phyloP scores from a whole-genome alignment of 2,329 filamentous ascomycete genomes.

The Nothophaeocryptopus gaeumannii region DNA sequence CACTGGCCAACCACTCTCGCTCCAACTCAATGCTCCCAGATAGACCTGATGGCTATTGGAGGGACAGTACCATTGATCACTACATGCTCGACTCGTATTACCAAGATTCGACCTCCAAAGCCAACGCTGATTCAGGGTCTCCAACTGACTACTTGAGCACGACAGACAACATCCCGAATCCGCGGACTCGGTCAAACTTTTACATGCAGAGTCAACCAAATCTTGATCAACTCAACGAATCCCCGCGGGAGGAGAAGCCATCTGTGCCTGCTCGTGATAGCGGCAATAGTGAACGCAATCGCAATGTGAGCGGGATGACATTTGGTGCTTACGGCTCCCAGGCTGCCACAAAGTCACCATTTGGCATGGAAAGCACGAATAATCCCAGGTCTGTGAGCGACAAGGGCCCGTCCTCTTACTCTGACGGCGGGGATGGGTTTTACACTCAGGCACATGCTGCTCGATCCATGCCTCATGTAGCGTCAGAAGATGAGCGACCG shows the following conservation, averaged over 20 bases:
- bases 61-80: slow-evolving; percentile 25
- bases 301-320: slow-evolving; percentile 24
- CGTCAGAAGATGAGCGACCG: too few relatives aligned
- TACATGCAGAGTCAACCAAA: slow-evolving; percentile 19
- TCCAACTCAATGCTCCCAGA: slow-evolving; percentile 14
- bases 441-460: too few relatives aligned
- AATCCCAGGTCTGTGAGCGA: too few relatives aligned
- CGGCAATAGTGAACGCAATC: slow-evolving; percentile 27
- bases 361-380: background rate
- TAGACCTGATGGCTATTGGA: slow-evolving; percentile 22
- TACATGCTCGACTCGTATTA: slow-evolving; percentile 24
- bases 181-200: slow-evolving; percentile 5
- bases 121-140: background rate
- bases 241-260: slow-evolving; percentile 11
- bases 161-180: background rate
- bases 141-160: slow-evolving; percentile 5
- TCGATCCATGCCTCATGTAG: too few relatives aligned
- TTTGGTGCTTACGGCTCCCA: slow-evolving; percentile 17
- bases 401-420: too few relatives aligned
- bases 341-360: background rate
- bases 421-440: too few relatives aligned
- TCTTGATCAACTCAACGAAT: slow-evolving; percentile 9
- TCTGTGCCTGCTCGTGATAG: slow-evolving; percentile 22
- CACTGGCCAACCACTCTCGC: slow-evolving; percentile 21
- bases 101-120: slow-evolving; percentile 2